These are phyloP conservation scores for Vitis hybrid DNA, from an alignment of 177 flowering plant species.

Conservation along the genomic window DNA sequence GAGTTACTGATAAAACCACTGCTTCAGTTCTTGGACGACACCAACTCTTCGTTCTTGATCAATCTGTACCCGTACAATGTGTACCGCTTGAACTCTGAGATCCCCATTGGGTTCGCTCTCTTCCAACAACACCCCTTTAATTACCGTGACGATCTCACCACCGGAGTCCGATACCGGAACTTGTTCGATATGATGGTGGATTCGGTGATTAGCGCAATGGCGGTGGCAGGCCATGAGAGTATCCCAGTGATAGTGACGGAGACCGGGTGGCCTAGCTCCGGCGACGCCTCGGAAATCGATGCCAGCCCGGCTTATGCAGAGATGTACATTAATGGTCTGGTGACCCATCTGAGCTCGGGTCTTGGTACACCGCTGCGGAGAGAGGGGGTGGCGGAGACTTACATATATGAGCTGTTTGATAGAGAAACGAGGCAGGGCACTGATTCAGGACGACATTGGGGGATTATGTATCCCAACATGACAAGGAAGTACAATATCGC, in stretches of 20 bases:
- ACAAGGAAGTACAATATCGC: conserved; percentile 48
- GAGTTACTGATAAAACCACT: conserved; percentile 47
- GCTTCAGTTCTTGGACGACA: conserved; percentile 54
- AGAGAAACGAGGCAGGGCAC: conserved; percentile 20
- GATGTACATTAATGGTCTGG: conserved; percentile 60
- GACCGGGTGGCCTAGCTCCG: conserved; percentile 84
- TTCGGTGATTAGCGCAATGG: conserved; percentile 59
- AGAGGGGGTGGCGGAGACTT: conserved; percentile 58
- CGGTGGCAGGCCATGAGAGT: conserved; percentile 58
- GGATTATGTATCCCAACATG: conserved; percentile 54
- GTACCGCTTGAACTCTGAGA: conserved; percentile 42
- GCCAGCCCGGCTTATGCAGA: conserved; percentile 49
- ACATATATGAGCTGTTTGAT: conserved; percentile 71
- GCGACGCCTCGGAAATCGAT: conserved; percentile 36
- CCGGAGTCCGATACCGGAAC: conserved; percentile 76
- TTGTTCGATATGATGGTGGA: conserved; percentile 87
- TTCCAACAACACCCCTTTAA: conserved; percentile 62
- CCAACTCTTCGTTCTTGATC: conserved; percentile 73
- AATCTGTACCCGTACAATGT: conserved; percentile 70
- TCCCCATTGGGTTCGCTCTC: conserved; percentile 71
- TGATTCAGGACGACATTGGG: conserved; percentile 42
- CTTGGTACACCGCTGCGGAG: conserved; percentile 68
- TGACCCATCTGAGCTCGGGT: conserved; percentile 56
- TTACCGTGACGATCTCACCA: conserved; percentile 61
- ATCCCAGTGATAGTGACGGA: conserved; percentile 71